Conservation (phyloP, 352 stramenopile genomes). For the Phytopythium helicoides region DNA sequence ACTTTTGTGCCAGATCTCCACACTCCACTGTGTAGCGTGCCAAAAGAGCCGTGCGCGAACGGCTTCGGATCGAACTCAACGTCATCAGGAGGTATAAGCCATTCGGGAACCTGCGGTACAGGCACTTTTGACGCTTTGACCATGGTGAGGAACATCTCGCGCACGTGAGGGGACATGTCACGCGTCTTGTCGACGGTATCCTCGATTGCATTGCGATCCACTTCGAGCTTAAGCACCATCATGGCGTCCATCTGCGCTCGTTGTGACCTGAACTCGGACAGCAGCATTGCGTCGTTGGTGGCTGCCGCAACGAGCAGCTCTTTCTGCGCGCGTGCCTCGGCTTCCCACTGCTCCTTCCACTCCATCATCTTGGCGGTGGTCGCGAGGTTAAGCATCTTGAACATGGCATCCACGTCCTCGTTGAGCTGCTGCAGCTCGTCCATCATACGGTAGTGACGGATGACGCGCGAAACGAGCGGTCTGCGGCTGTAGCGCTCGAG, state of each 20-base stretch:
- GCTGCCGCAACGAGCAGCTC: background rate
- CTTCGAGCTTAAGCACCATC: constrained; percentile 14
- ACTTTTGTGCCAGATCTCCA: constrained; percentile 13
- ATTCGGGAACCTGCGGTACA: constrained; percentile 7
- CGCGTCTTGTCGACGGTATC: background rate
- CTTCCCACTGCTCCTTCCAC: constrained; percentile 17
- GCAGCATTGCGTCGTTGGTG: constrained; percentile 4
- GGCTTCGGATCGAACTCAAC: constrained; percentile 12
- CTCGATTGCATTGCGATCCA: constrained; percentile 5
- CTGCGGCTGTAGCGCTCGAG: constrained; percentile 7
- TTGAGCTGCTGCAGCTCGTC: constrained; percentile 13
- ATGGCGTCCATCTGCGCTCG: constrained; percentile 15
- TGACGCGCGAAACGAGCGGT: constrained; percentile 3
- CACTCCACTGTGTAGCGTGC: constrained; percentile 11
- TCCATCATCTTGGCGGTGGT: constrained; percentile 6
- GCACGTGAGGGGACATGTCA: constrained; percentile 8
- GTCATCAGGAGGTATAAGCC: constrained; percentile 16
- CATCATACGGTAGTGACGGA: constrained; percentile 10
- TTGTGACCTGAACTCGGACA: constrained; percentile 6
- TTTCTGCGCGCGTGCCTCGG: constrained; percentile 8
- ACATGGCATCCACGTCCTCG: constrained; percentile 19
- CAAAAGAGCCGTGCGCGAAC: constrained; percentile 15
- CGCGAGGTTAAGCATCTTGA: constrained; percentile 17
- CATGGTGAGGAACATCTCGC: constrained; percentile 5
- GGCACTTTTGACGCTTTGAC: background rate